Percentiles rank a stretch among this genome's conserved stretches.
Conservation (phyloP, 495 filamentous ascomycete genomes). For the Parmelia sp. region DNA sequence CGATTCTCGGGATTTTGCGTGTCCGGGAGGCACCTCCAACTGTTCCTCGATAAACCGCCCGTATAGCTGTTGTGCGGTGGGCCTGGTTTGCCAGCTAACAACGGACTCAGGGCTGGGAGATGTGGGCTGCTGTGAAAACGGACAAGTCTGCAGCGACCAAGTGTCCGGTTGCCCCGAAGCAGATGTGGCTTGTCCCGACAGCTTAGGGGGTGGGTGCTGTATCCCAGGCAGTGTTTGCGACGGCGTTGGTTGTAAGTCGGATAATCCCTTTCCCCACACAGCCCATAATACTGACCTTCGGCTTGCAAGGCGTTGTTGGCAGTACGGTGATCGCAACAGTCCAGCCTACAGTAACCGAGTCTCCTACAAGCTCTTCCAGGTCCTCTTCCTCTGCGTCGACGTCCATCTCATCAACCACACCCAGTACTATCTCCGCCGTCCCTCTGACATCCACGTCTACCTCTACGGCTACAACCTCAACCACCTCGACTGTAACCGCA, state of each 20-base stretch:
- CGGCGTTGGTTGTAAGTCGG: slow-evolving; percentile 68
- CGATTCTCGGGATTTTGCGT: slow-evolving; percentile 56
- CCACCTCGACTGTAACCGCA: slow-evolving; percentile 39
- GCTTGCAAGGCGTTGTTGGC: slow-evolving; percentile 37
- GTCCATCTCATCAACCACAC: slow-evolving; percentile 22
- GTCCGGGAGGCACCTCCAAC: slow-evolving; percentile 59
- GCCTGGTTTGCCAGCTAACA: slow-evolving; percentile 64
- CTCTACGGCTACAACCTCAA: slow-evolving; percentile 33
- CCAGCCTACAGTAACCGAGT: slow-evolving; percentile 31
- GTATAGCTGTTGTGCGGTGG: slow-evolving; percentile 67
- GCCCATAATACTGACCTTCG: slow-evolving; percentile 13
- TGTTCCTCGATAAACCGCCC: slow-evolving; percentile 66
- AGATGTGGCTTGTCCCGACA: slow-evolving; percentile 60
- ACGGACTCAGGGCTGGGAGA: slow-evolving; percentile 64
- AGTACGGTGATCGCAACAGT: slow-evolving; percentile 44
- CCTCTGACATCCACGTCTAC: slow-evolving; percentile 32
- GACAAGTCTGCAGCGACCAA: slow-evolving; percentile 58
- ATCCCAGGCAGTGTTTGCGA: slow-evolving; percentile 73
- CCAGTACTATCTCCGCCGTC: slow-evolving; percentile 34
- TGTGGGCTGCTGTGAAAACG: slow-evolving; percentile 80
- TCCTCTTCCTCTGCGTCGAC: too few relatives aligned
- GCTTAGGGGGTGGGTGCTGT: slow-evolving; percentile 80
- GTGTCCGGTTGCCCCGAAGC: slow-evolving; percentile 58
- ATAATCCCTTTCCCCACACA: neutral
- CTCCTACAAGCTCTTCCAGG: slow-evolving; percentile 29